phyloP scores from a whole-genome alignment of 805 yeast species.

The Wickerhamiella australiensis region DNA sequence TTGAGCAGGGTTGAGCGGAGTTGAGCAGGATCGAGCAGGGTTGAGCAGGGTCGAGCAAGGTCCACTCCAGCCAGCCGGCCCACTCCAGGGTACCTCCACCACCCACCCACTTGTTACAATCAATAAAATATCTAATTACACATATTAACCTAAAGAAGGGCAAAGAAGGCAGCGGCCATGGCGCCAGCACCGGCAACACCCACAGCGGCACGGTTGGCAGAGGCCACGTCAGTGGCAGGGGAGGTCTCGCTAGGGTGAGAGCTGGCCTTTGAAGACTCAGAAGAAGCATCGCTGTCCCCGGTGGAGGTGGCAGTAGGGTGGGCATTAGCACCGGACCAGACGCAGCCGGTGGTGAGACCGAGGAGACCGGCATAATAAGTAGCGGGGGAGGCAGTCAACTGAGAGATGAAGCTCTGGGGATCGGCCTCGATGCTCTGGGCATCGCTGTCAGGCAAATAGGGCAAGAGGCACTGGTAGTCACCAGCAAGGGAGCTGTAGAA shows the following conservation, averaged over 20 bases:
- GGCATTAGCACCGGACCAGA: not conserved
- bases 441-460: constrained; percentile 8
- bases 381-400: constrained; percentile 4
- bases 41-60: no score
- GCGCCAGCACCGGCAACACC: constrained; percentile 8
- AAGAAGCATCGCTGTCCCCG: not conserved
- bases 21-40: no score
- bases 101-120: no score
- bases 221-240: constrained; percentile 4
- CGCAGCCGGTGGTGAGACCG: constrained; percentile 11
- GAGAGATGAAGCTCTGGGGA: constrained; percentile 4
- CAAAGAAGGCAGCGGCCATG: constrained; percentile 6
- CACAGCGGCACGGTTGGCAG: constrained; percentile 8
- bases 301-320: constrained; percentile 3
- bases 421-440: not conserved
- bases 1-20: no score
- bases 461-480: constrained; percentile 10
- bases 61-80: no score
- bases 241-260: not conserved
- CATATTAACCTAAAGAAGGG: not conserved
- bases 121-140: not conserved
- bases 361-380: constrained; percentile 11
- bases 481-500: constrained; percentile 8
- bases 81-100: no score
- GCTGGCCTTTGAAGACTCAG: not conserved